Evolutionary conservation across 2,329 filamentous ascomycete genomes (phyloP), one percentile per base, ranked within the genome.

Genomic region (Magnaporthiopsis rhizophila): DNA sequence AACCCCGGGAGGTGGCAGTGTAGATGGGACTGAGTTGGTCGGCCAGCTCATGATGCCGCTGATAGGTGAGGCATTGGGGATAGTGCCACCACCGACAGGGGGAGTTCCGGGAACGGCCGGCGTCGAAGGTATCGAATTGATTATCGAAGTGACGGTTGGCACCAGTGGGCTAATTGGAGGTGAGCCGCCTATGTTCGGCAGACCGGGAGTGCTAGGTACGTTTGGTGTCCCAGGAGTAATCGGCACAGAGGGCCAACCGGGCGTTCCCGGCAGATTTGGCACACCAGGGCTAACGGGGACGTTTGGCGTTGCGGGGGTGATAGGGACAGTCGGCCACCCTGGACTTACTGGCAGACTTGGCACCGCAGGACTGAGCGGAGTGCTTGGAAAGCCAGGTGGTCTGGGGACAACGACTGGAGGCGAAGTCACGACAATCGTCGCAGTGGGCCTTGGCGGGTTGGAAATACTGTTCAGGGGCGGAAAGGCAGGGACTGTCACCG

Each of bases 401-500:
- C 28, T 57, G 61, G 61, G 50, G 15, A 62, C 34, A 32, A 62
- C 28, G 8, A 24, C 45, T 24, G 45, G 21, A 24, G 45, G 45
- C 21, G 45, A 53, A 21, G 7, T 53, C 45, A 53, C 45, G 8
- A 53, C 45, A 24, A 53, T 24, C 45, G 45, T 53, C 18, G 45
- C 8, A 24, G 18, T 53, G 45, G 45, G 45, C 9, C 45, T 24
- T n/a, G 45, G 8, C 45, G 45, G n/a, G 45, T 11, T 53, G 45
- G 21, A 21, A 53, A 53, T n/a, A 24, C 45, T 53, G 45, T 53
- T 53, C 21, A 58, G 13, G 57, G 57, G 26, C 24, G 57, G 26
- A 24, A 53, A 21, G 62, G 21, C 32, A 21, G 62, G 62, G 24
- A 63, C n/a, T 24, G 56, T 63, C 11, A 58, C 28, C 12, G 62